phyloP scores from a whole-genome alignment of 805 yeast genomes.

The Blastobotrys terrestris region DNA sequence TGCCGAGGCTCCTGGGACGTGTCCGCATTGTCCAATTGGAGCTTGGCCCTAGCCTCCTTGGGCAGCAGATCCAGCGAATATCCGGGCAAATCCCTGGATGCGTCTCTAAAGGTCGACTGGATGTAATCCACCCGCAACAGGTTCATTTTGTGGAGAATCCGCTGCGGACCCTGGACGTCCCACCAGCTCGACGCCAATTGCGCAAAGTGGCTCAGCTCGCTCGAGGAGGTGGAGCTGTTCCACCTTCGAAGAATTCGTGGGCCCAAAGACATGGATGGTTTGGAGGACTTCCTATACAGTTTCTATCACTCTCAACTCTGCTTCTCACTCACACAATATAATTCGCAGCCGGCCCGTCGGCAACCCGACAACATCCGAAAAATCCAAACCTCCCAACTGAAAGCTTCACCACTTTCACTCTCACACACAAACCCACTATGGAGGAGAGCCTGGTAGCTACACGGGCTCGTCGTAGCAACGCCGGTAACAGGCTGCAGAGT shows the following conservation, averaged over 20 bases:
- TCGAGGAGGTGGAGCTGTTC: constrained; percentile 26
- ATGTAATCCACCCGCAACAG: constrained; percentile 83
- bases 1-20: constrained; percentile 34
- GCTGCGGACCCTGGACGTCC: constrained; percentile 89
- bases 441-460: constrained; percentile 65
- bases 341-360: background rate
- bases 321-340: background rate
- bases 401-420: background rate
- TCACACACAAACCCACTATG: background rate
- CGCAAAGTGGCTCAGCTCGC: constrained; percentile 77
- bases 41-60: constrained; percentile 16
- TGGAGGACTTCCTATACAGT: too few relatives aligned
- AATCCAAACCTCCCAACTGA: background rate
- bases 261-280: background rate
- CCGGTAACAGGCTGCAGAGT: constrained; percentile 76
- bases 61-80: constrained; percentile 68
- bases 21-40: constrained; percentile 1
- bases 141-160: constrained; percentile 94
- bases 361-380: too few relatives aligned
- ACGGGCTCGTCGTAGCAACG: constrained; percentile 74
- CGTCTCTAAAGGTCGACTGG: constrained; percentile 50
- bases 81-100: constrained; percentile 58
- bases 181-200: constrained; percentile 95
- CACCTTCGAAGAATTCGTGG: background rate
- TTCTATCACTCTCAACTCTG: too few relatives aligned